Evolutionary conservation across 2,329 filamentous ascomycete species (phyloP), one percentile per base, ranked within the genome.

Genomic region (Phaeosphaeriaceae sp.): DNA sequence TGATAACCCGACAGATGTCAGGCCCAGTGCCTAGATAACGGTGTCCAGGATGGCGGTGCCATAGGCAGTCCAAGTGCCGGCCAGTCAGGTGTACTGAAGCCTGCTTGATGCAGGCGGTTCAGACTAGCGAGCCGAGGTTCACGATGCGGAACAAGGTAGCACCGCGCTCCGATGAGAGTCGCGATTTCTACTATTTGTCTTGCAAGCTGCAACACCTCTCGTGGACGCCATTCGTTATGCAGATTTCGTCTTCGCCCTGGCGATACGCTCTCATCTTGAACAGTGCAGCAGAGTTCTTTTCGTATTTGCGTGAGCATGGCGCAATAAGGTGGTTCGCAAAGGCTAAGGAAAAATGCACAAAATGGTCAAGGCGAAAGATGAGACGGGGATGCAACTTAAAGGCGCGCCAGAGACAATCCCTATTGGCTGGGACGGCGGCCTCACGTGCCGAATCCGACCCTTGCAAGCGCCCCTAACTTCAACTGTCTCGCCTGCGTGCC

Each of bases 401-500:
- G 18, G 40, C 42, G 40, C 42, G 57, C 54, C 52, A 58, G 33
- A 9, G 17, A 15, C 3, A 28, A 21, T 32, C 37, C 45, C 56
- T 33, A 66, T 64, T 62, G 60, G 63, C 48, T 26, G 21, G 7
- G 6, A 16, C 11, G 3, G 15, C 35, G 7, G 21, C 26, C 20
- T 58, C 52, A 56, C 54, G 52, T 60, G 52, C 13, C 0, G 5
- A 11, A 26, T 26, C 23, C 23, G 5, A 26, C 23, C 7, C 17
- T 18, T 48, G 46, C 45, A 65, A 62, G 60, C 60, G 56, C 57
- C 58, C 53, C 54, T 60, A 59, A 43, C 44, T 41, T 48, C n/a
- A 36, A 42, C 33, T 32, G 65, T 66, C 56, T 66, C 54, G 63
- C 53, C 52, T 34, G 54, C 61, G 61, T 56, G 46, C 52, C 46